phyloP scores from a whole-genome alignment of 371 early-diverging fungal genomes.

The Mucor piriformis region DNA sequence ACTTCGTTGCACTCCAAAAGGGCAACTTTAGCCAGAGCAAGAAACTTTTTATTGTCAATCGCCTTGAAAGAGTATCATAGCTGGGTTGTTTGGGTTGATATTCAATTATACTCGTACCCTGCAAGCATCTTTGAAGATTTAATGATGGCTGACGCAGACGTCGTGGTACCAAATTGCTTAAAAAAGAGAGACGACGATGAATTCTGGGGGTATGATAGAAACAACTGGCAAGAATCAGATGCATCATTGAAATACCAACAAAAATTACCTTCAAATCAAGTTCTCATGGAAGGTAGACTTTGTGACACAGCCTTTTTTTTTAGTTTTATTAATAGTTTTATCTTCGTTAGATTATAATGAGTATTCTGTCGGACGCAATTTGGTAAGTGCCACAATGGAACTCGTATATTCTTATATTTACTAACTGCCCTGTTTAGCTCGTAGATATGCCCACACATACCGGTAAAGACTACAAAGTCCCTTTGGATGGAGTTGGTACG shows the following conservation, averaged over 20 bases:
- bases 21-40: conserved; percentile 53
- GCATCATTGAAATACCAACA: conserved; percentile 53
- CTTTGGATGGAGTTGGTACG: conserved; percentile 64
- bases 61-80: conserved; percentile 47
- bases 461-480: conserved; percentile 34
- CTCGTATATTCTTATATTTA: too few species aligned
- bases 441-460: conserved; percentile 45
- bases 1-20: conserved; percentile 29
- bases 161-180: conserved; percentile 62
- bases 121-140: conserved; percentile 54
- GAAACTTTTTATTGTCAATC: conserved; percentile 54
- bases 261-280: conserved; percentile 36
- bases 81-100: conserved; percentile 65
- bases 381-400: conserved; percentile 3
- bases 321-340: not conserved
- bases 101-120: conserved; percentile 53
- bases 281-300: conserved; percentile 43
- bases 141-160: conserved; percentile 52
- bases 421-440: conserved; percentile 33
- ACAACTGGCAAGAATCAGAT: conserved; percentile 69
- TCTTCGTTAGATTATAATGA: conserved; percentile 15
- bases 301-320: not conserved
- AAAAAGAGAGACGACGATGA: conserved; percentile 32
- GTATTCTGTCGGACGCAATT: conserved; percentile 19
- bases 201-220: conserved; percentile 60